phyloP scores from a whole-genome alignment of 768 basidiomycete species.

The Auricularia heimuer region DNA sequence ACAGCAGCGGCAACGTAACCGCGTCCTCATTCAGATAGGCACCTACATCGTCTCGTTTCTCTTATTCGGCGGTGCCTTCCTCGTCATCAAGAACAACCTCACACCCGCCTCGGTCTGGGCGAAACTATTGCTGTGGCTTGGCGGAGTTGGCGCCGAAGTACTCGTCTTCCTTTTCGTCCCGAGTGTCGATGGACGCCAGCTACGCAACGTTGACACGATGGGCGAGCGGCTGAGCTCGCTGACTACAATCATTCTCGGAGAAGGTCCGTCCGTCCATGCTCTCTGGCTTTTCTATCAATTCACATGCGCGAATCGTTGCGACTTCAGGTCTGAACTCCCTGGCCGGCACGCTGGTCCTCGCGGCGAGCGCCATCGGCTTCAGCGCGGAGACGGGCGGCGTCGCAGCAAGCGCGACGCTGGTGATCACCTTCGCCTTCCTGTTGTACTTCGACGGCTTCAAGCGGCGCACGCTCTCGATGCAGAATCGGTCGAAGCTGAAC shows the following conservation, averaged over 20 bases:
- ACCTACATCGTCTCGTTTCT: not conserved
- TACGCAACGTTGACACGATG: not conserved
- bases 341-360: not conserved
- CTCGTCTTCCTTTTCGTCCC: not conserved
- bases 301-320: not conserved
- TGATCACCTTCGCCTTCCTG: not conserved
- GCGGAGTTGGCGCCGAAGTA: not conserved
- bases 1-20: not conserved
- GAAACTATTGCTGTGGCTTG: not conserved
- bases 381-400: not conserved
- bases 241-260: constrained; percentile 1
- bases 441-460: not conserved
- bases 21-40: not conserved
- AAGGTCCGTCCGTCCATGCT: not conserved
- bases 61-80: not conserved
- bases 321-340: not conserved
- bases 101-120: not conserved
- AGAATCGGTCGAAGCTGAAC: not conserved
- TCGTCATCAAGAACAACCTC: not conserved
- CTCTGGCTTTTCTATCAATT: not conserved
- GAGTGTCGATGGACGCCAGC: not conserved
- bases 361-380: not conserved
- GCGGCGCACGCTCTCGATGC: not conserved
- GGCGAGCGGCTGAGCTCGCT: not conserved
- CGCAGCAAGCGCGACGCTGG: not conserved